Percentiles rank a stretch among this genome's conserved stretches.
Conservation (phyloP, 75 land plant genomes). For the Chamaecyparis obtusa region DNA sequence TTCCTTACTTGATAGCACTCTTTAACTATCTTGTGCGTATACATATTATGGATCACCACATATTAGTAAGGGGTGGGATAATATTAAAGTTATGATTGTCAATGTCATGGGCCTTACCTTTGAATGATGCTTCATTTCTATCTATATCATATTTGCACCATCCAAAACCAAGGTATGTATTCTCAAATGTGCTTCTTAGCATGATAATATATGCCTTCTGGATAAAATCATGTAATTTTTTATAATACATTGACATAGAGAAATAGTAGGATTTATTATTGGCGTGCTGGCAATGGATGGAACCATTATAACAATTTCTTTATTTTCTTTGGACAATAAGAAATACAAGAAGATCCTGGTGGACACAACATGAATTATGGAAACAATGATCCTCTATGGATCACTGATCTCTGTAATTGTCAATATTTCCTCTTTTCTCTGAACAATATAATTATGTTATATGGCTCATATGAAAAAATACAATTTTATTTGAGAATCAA, state of each 20-base stretch:
- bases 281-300: background rate
- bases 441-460: too few species aligned
- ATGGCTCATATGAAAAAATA: too few species aligned
- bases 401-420: conserved; percentile 13
- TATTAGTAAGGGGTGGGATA: conserved; percentile 51
- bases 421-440: background rate
- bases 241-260: background rate
- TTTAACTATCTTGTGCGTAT: conserved; percentile 70
- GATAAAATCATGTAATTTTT: background rate
- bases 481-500: too few species aligned
- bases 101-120: conserved; percentile 50
- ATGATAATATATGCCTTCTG: too few species aligned
- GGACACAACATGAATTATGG: background rate
- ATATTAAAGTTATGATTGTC: conserved; percentile 52
- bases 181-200: too few species aligned
- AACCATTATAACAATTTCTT: background rate
- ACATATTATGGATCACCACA: conserved; percentile 64
- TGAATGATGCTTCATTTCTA: conserved; percentile 49
- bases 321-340: background rate
- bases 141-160: conserved; percentile 39
- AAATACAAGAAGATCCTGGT: background rate
- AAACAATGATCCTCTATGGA: background rate
- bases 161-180: conserved; percentile 28
- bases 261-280: background rate
- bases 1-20: conserved; percentile 69